These are phyloP conservation scores for Aspergillus eucalypticola DNA, from an alignment of 2,329 filamentous ascomycete genomes.

Conservation along the genomic window DNA sequence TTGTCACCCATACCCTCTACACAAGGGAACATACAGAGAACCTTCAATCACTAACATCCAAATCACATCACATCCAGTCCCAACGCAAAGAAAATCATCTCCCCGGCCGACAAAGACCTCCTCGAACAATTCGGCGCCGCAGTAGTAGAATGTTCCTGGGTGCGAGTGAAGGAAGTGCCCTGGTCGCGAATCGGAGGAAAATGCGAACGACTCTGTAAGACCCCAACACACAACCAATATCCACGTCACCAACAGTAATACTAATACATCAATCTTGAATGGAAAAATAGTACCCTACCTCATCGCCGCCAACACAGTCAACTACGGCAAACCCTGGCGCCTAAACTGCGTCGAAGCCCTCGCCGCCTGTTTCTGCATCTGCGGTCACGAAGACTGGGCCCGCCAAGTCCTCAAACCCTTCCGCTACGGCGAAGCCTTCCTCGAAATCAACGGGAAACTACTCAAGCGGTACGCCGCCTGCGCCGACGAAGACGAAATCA, in stretches of 20 bases:
- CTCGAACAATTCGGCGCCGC: conserved; percentile 89
- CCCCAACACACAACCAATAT: background rate
- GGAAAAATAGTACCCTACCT: conserved; percentile 72
- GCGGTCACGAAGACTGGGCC: conserved; percentile 88
- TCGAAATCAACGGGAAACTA: conserved; percentile 84
- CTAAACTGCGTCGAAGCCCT: conserved; percentile 95
- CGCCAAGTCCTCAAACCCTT: conserved; percentile 80
- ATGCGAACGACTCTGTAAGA: conserved; percentile 72
- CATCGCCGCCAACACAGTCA: conserved; percentile 93
- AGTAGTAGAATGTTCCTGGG: conserved; percentile 97
- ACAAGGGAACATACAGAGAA: too few species aligned
- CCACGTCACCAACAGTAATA: too few species aligned
- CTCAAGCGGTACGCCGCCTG: conserved; percentile 84
- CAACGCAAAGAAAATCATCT: conserved; percentile 83
- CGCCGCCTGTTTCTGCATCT: conserved; percentile 90
- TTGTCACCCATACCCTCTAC: conserved; percentile 14
- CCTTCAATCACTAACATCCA: too few species aligned
- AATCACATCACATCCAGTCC: conserved; percentile 50
- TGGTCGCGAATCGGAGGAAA: conserved; percentile 90
- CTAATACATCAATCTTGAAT: background rate
- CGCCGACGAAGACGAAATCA: conserved; percentile 75
- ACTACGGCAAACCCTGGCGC: conserved; percentile 94
- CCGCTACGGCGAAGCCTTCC: conserved; percentile 81
- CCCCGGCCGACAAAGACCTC: conserved; percentile 76
- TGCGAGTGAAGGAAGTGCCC: conserved; percentile 84